Percentiles rank a stretch among this genome's conserved stretches.
Conservation (phyloP, 345 rosid species). For the Erysimum cheiranthoides region DNA sequence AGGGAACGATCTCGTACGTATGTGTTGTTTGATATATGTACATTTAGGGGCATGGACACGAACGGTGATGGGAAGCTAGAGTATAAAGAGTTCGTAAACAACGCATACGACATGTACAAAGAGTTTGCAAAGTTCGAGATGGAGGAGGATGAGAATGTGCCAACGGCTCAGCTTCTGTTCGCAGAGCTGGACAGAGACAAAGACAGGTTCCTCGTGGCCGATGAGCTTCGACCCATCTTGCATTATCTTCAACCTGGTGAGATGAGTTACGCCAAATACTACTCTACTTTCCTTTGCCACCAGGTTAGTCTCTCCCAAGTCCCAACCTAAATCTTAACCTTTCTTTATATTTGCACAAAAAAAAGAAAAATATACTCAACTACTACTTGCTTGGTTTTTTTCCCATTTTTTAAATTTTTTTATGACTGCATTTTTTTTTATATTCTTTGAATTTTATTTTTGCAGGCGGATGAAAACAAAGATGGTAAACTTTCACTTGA, state of each 20-base stretch:
- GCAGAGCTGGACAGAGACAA: slow-evolving; percentile 60
- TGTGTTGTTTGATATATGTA: slow-evolving; percentile 4
- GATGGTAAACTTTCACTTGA: slow-evolving; percentile 61
- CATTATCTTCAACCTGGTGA: slow-evolving; percentile 73
- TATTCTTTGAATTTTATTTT: not conserved
- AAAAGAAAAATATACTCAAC: no score
- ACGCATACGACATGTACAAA: slow-evolving; percentile 57
- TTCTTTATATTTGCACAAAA: not conserved
- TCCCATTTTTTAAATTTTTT: no score
- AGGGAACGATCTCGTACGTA: not conserved
- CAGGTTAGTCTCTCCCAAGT: slow-evolving; percentile 51
- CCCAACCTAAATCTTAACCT: not conserved
- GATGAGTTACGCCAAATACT: slow-evolving; percentile 59
- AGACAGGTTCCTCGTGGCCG: slow-evolving; percentile 55
- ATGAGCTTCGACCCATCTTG: slow-evolving; percentile 65
- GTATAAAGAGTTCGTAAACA: slow-evolving; percentile 52
- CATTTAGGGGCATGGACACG: slow-evolving; percentile 60
- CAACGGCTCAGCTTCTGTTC: slow-evolving; percentile 57
- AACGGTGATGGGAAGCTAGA: slow-evolving; percentile 60
- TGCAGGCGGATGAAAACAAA: slow-evolving; percentile 67
- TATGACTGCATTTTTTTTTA: no score
- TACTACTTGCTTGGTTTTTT: no score
- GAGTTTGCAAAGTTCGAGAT: slow-evolving; percentile 55
- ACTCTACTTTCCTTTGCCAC: slow-evolving; percentile 54
- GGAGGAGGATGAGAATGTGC: slow-evolving; percentile 31